phyloP scores from a whole-genome alignment of 2,329 filamentous ascomycete species.

The Sclerotinia nivalis region DNA sequence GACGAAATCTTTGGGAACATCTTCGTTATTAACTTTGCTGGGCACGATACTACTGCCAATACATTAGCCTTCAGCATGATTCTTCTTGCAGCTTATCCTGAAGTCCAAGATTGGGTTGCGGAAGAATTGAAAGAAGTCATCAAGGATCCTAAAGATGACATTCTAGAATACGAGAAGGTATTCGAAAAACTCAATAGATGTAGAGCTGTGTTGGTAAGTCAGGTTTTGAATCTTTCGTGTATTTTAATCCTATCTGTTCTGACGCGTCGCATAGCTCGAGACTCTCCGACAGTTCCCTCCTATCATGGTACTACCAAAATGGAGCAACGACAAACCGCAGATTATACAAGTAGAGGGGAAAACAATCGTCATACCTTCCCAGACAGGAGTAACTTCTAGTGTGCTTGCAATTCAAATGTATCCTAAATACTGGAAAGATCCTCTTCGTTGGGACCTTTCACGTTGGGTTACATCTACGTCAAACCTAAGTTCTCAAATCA shows the following conservation, averaged over 20 bases:
- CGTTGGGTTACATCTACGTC: slow-evolving; percentile 2
- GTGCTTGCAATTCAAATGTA: slow-evolving; percentile 4
- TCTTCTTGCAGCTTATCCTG: slow-evolving; percentile 29
- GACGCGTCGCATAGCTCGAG: not conserved
- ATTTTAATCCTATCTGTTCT: not conserved
- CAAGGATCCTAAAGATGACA: not conserved
- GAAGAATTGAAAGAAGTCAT: not conserved
- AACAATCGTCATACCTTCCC: not conserved
- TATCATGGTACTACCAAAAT: not conserved
- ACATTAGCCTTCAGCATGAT: slow-evolving; percentile 28
- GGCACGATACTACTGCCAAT: slow-evolving; percentile 32
- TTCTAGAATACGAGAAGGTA: slow-evolving; percentile 3
- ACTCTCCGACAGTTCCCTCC: not conserved
- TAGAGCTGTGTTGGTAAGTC: not conserved
- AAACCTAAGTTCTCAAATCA: not conserved
- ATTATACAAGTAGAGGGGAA: not conserved
- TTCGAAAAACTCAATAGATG: slow-evolving; percentile 2
- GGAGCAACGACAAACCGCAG: slow-evolving; percentile 1
- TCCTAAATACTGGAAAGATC: slow-evolving; percentile 10
- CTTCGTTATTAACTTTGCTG: slow-evolving; percentile 29
- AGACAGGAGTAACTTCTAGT: slow-evolving; percentile 10
- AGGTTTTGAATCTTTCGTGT: not conserved
- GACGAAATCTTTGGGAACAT: slow-evolving; percentile 9
- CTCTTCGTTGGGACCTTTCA: not conserved
- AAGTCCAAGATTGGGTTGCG: slow-evolving; percentile 25